These are phyloP conservation scores for Tolypocladium paradoxum DNA, from an alignment of 2,329 filamentous ascomycete genomes.

Conservation along the genomic window DNA sequence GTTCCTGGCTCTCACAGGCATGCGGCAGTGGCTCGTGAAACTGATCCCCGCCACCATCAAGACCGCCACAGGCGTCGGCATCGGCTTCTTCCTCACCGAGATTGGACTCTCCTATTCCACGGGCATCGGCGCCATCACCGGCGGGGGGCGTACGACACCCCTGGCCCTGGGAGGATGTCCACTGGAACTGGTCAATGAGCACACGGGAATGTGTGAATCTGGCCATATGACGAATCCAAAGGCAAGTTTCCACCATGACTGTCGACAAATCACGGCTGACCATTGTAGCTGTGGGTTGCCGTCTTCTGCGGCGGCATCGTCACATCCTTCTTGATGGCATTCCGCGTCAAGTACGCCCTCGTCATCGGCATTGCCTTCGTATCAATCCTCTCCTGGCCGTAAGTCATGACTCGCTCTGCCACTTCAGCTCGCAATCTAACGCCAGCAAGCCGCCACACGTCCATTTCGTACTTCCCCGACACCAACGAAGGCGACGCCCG, in stretches of 20 bases:
- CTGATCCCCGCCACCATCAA: slow-evolving; percentile 55
- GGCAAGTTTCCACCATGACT: slow-evolving; percentile 24
- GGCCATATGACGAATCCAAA: slow-evolving; percentile 70
- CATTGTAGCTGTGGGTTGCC: slow-evolving; percentile 64
- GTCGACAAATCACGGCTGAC: slow-evolving; percentile 1
- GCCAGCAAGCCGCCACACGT: slow-evolving; percentile 43
- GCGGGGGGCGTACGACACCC: slow-evolving; percentile 53
- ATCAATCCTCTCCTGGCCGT: slow-evolving; percentile 66
- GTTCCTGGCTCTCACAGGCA: slow-evolving; percentile 52
- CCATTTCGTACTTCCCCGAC: slow-evolving; percentile 64
- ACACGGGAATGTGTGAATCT: slow-evolving; percentile 38
- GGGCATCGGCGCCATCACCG: slow-evolving; percentile 74
- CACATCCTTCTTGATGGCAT: slow-evolving; percentile 72
- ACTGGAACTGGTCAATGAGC: slow-evolving; percentile 35
- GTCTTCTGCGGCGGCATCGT: slow-evolving; percentile 71
- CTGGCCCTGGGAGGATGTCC: slow-evolving; percentile 68
- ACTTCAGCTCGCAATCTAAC: background rate
- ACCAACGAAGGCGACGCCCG: slow-evolving; percentile 50
- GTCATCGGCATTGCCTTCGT: slow-evolving; percentile 63
- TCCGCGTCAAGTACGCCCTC: slow-evolving; percentile 64
- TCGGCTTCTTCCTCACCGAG: slow-evolving; percentile 53
- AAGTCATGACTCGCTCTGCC: slow-evolving; percentile 18
- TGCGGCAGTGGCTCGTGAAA: slow-evolving; percentile 63
- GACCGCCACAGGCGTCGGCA: slow-evolving; percentile 54
- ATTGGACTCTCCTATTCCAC: slow-evolving; percentile 65